Conservation (phyloP, 768 basidiomycete species). For the Amanita molliuscula region DNA sequence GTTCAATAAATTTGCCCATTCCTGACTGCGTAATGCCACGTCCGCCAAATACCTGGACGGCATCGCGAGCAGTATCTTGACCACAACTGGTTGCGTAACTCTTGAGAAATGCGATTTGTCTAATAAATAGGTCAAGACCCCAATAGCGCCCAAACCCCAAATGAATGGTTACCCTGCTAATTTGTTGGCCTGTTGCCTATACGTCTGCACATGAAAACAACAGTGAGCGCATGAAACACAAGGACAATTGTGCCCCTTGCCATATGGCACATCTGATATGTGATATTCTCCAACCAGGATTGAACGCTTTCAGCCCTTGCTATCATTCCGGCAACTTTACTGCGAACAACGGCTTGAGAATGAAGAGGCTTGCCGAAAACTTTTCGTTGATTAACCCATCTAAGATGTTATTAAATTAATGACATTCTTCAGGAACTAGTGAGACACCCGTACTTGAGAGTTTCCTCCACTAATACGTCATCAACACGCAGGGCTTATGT, state of each 20-base stretch:
- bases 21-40: constrained; percentile 78
- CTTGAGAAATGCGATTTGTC: constrained; percentile 68
- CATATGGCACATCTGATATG: constrained; percentile 87
- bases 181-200: constrained; percentile 65
- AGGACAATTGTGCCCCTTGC: constrained; percentile 15
- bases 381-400: constrained; percentile 82
- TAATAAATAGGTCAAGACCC: constrained; percentile 11
- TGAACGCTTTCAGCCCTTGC: constrained; percentile 56
- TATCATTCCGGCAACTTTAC: constrained; percentile 86
- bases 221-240: constrained; percentile 1
- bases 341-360: constrained; percentile 78
- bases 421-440: neutral
- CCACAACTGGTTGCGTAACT: constrained; percentile 51
- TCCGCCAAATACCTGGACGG: constrained; percentile 69
- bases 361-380: constrained; percentile 86
- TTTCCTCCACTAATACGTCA: constrained; percentile 57
- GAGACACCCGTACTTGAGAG: constrained; percentile 46
- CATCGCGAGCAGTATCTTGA: constrained; percentile 54
- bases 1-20: constrained; percentile 71
- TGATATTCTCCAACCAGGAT: constrained; percentile 79
- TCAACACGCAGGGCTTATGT: neutral
- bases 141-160: neutral
- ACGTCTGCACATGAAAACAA: constrained; percentile 26
- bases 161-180: constrained; percentile 49
- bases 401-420: constrained; percentile 14